Base-by-base conservation (phyloP, 2,329 filamentous ascomycete species). In the Aspergillus fumigatus region DNA sequence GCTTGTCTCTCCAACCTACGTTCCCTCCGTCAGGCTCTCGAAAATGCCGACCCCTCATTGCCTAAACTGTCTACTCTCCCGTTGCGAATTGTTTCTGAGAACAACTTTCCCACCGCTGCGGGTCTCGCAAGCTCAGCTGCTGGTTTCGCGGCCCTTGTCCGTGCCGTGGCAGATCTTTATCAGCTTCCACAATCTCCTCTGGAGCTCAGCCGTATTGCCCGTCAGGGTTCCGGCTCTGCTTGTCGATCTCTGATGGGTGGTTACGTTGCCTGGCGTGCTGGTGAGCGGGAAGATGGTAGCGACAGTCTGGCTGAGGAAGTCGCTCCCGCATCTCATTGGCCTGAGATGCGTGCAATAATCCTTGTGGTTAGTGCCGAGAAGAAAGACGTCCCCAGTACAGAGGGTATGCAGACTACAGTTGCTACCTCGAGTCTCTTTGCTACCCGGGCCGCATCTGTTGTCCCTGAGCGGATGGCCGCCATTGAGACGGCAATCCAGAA, bases 31-130 rank as follows among this genome's bases (percentile, higher is more conserved):
- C 82, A 85, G 52, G 80, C 84, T 25, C 81, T 97, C 68, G 94
- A 99, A 76, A 79, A 80, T 38, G 75, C 82, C 59, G 80, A 96
- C 72, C 66, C 86, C 0, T 86, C 85, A 23, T 83, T 96, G n/a
- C 91, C 93, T 47, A 90, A 89, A 74, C 85, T 99, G 56, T 89
- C 91, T 10, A 72, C 81, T 52, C 81, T 89, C 68, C 86, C 89
- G 35, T 85, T 99, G 59, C 89, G 88, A 66, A 88, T 99, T 63
- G 92, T 97, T 55, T 94, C 90, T 56, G 89, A 94, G 79, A 99
- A 99, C 83, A 99, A 99, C 83, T 99, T 99, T 82, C 94, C 94
- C 61, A 99, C 94, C 2, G 94, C 94, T 26, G 94, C 94, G 4
- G 94, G 94, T 6, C 86, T 99, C 27, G 84, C 84, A 43, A 82